These are phyloP conservation scores for Poterioochromonas sp. DNA, from an alignment of 352 stramenopile species.

Conservation along the genomic window DNA sequence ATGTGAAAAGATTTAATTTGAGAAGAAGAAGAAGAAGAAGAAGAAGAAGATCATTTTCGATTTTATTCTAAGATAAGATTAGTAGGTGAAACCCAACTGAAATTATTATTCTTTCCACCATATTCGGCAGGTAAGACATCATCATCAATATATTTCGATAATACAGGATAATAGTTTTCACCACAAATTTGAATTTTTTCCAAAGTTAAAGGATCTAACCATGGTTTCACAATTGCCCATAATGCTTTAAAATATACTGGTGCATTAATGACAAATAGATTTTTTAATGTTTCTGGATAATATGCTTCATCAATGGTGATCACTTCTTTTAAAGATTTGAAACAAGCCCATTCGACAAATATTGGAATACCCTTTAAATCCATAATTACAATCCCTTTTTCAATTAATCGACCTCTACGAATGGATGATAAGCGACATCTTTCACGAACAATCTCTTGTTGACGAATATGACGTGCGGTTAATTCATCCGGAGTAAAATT, in stretches of 20 bases:
- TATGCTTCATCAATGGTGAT: background rate
- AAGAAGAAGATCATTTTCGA: too few species aligned
- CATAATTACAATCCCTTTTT: slow-evolving; percentile 8
- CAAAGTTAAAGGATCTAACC: slow-evolving; percentile 13
- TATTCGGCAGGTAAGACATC: slow-evolving; percentile 1
- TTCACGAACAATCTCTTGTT: background rate
- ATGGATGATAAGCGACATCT: background rate
- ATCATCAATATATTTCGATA: slow-evolving; percentile 7
- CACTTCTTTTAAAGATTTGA: background rate
- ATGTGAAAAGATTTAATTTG: too few species aligned
- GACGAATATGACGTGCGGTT: background rate
- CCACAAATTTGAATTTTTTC: slow-evolving; percentile 25
- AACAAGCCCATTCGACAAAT: background rate
- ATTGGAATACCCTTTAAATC: background rate
- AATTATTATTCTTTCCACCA: background rate
- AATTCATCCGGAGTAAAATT: slow-evolving; percentile 12
- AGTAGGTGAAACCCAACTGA: slow-evolving; percentile 2
- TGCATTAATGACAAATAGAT: slow-evolving; percentile 24
- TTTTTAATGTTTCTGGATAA: slow-evolving; percentile 29
- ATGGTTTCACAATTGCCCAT: slow-evolving; percentile 31
- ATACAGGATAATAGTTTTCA: background rate
- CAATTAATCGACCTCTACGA: background rate
- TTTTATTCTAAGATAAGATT: too few species aligned
- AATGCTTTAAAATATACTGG: slow-evolving; percentile 31
- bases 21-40: too few species aligned